Base-by-base conservation (phyloP, 371 early-diverging fungal species). In the Dichotomocladium elegans region DNA sequence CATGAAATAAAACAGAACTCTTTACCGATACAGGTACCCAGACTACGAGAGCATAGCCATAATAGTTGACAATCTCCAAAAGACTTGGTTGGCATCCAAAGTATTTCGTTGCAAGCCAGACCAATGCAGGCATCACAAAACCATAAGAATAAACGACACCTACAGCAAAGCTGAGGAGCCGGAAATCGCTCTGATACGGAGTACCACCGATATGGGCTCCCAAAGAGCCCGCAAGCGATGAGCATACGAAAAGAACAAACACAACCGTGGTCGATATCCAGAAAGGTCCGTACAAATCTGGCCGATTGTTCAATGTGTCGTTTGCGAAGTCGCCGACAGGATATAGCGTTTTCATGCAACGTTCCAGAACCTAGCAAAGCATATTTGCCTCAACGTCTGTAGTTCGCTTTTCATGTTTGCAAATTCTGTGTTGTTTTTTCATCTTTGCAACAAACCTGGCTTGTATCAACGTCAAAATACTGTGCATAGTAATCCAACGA, bases 191-290 rank as follows among this genome's bases (percentile, higher is more conserved):
- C 14, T 63, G 64, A 64, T 85, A 85, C 0, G 53, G 29, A 25
- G 67, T 57, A 1, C 69, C 77, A 2, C 67, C 61, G 17, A 90
- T 68, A 55, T 87, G 83, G 42, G 89, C 86, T 28, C 82, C 82
- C 41, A 97, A 82, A 11, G 91, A 89, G 5, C 83, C 87, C 21
- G 94, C 91, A 12, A 97, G 74, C 9, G 91, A 90, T 0, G 91
- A 90, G 17, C 94, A 87, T 14, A 93, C 93, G 73, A 96, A 97
- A 14, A 96, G 80, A 21, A 82, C 61, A 59, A 96, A 94, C 14
- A 97, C 86, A 22, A 95, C 92, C 0, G 95, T 93, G 0, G 96
- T 96, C 1, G 95, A 68, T 42, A 97, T 88, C 98, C 98, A 97
- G 68, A 96, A 95, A 0, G 98, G 96, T 3, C 78, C 78, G 50